These are phyloP conservation scores for Ilyonectria robusta DNA, from an alignment of 2,329 filamentous ascomycete genomes.

Conservation along the genomic window DNA sequence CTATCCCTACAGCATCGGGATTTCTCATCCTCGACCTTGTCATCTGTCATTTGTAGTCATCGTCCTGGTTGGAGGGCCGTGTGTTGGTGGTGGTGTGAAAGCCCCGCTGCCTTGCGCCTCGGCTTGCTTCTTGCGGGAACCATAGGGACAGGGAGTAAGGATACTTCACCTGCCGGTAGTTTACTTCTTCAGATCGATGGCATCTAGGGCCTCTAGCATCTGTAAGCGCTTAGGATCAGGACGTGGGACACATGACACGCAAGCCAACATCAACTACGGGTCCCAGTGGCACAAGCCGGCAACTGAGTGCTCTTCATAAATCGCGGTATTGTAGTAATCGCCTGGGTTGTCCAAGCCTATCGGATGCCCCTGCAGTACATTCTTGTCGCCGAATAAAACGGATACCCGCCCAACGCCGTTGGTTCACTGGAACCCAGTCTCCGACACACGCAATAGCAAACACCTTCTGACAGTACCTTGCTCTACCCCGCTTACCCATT, in stretches of 20 bases:
- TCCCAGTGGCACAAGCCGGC: background rate
- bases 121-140: conserved; percentile 22
- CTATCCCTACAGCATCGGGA: background rate
- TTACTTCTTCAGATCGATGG: conserved; percentile 14
- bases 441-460: conserved; percentile 5
- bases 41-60: background rate
- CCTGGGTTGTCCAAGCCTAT: conserved; percentile 23
- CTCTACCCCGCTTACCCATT: conserved; percentile 27
- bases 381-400: conserved; percentile 28
- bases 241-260: background rate
- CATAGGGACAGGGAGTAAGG: background rate
- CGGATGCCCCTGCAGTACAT: conserved; percentile 28
- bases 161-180: conserved; percentile 22
- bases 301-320: conserved; percentile 22
- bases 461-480: conserved; percentile 2
- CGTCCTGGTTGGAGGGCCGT: background rate
- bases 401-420: conserved; percentile 29
- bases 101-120: conserved; percentile 2
- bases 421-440: conserved; percentile 26
- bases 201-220: background rate
- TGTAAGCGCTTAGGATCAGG: background rate
- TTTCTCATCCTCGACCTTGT: background rate
- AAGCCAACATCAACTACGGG: background rate
- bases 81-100: conserved; percentile 2
- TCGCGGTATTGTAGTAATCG: conserved; percentile 21